Percentiles rank a stretch among this genome's conserved stretches.
Conservation (phyloP, 2,329 filamentous ascomycete species). For the Plectosphaerella sp. region DNA sequence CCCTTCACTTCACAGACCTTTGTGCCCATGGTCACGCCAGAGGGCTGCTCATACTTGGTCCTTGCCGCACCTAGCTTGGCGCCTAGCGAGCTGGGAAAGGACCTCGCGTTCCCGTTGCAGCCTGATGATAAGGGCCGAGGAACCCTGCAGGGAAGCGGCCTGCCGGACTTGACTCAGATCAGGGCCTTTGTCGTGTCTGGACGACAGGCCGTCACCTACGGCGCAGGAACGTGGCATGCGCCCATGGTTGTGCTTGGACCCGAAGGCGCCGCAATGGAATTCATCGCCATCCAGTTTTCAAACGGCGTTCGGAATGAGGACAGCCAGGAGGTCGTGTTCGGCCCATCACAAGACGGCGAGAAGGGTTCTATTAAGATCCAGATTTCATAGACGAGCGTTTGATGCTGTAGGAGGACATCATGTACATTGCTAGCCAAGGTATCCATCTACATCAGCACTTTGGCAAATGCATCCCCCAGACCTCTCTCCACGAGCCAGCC, state of each 20-base stretch:
- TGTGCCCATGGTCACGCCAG: conserved; percentile 59
- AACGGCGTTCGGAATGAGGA: conserved; percentile 81
- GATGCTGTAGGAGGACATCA: too few species aligned
- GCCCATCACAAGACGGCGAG: neutral
- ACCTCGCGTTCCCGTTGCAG: neutral
- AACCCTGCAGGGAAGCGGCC: conserved; percentile 50
- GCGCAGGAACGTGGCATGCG: conserved; percentile 87
- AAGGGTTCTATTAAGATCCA: neutral
- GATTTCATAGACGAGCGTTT: too few species aligned
- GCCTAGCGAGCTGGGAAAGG: conserved; percentile 15
- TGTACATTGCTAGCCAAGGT: neutral
- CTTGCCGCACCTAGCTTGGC: conserved; percentile 78
- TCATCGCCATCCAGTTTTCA: conserved; percentile 82
- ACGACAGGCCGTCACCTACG: conserved; percentile 85
- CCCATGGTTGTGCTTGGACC: conserved; percentile 84
- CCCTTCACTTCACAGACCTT: conserved; percentile 94
- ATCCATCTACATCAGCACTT: conserved; percentile 26
- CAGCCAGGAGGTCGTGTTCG: conserved; percentile 68
- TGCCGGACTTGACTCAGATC: conserved; percentile 68
- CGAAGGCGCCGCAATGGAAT: conserved; percentile 60
- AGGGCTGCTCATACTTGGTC: conserved; percentile 65
- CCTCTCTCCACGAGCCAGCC: conserved; percentile 41
- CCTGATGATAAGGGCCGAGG: neutral
- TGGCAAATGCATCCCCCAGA: conserved; percentile 37
- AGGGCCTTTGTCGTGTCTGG: conserved; percentile 74